Evolutionary conservation across 768 basidiomycete species (phyloP).

Genomic region (Leucosporidium creatinivorum): DNA sequence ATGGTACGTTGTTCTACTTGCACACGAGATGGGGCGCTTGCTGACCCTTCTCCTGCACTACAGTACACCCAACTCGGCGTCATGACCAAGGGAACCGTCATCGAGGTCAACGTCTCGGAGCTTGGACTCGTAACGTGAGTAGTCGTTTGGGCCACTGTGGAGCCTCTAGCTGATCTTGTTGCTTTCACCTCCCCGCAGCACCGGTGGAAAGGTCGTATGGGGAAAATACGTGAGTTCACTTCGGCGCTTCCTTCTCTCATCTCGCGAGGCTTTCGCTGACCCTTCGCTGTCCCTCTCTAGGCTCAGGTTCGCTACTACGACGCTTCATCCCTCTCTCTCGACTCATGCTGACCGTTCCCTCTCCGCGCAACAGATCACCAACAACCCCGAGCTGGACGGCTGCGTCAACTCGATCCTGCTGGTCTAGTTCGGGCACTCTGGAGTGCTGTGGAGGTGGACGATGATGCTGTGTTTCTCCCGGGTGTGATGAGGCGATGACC

Average conservation of each 20-base stretch:
- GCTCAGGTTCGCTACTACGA: conserved; percentile 38
- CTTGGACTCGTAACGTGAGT: conserved; percentile 77
- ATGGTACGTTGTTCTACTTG: conserved; percentile 47
- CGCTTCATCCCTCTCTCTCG: no score
- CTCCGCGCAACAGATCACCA: conserved; percentile 71
- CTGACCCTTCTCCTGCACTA: not conserved
- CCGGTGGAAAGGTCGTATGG: conserved; percentile 72
- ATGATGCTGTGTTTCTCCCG: no score
- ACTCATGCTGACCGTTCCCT: no score
- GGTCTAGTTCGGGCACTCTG: not conserved
- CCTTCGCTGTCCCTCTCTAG: not conserved
- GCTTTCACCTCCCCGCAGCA: conserved; percentile 33
- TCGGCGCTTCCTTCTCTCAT: conserved; percentile 8
- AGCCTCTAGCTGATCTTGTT: not conserved
- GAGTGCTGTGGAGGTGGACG: no score
- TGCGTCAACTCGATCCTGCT: conserved; percentile 87
- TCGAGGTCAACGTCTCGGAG: conserved; percentile 97
- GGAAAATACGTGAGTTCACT: conserved; percentile 35
- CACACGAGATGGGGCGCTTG: conserved; percentile 26
- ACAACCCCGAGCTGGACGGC: conserved; percentile 54
- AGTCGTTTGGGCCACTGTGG: no score
- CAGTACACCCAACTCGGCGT: conserved; percentile 85
- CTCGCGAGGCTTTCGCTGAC: not conserved
- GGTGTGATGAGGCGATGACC: no score
- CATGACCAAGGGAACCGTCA: conserved; percentile 94